These are phyloP conservation scores for Colletotrichum destructivum DNA, from an alignment of 2,329 filamentous ascomycete species.

Conservation along the genomic window DNA sequence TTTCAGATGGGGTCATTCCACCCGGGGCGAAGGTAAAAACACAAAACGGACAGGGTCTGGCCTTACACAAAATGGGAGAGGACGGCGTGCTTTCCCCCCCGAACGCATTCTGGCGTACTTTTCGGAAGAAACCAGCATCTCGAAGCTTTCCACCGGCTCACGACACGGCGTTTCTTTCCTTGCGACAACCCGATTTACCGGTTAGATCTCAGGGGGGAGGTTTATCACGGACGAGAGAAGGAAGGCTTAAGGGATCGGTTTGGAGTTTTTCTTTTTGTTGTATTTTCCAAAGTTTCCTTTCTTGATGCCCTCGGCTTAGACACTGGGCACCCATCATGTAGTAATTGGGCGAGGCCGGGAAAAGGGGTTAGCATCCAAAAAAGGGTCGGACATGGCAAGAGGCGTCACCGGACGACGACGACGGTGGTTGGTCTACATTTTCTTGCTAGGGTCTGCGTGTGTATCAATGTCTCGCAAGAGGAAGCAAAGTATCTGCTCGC, in stretches of 20 bases:
- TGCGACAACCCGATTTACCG: slow-evolving; percentile 1
- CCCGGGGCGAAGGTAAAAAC: slow-evolving; percentile 12
- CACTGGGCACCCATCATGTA: neutral
- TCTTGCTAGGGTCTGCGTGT: neutral
- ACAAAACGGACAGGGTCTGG: slow-evolving; percentile 30
- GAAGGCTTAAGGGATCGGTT: neutral
- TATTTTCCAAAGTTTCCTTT: neutral
- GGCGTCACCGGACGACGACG: slow-evolving; percentile 1
- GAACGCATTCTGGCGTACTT: slow-evolving; percentile 31
- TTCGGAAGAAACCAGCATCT: slow-evolving; percentile 27
- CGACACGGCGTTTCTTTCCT: slow-evolving; percentile 34
- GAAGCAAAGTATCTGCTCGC: slow-evolving; percentile 4
- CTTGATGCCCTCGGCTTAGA: neutral
- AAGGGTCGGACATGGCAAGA: slow-evolving; percentile 1
- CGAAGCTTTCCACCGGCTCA: slow-evolving; percentile 13
- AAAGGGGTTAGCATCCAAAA: neutral
- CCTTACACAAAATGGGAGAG: slow-evolving; percentile 7
- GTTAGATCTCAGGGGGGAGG: neutral
- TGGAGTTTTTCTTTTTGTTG: neutral
- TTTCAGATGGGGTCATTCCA: neutral
- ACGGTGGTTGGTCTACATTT: neutral
- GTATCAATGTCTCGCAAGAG: neutral
- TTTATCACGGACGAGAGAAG: neutral
- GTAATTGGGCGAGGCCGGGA: slow-evolving; percentile 22
- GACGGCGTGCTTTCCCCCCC: neutral